phyloP scores from a whole-genome alignment of 2,329 filamentous ascomycete genomes.

The Curvularia spicifera region DNA sequence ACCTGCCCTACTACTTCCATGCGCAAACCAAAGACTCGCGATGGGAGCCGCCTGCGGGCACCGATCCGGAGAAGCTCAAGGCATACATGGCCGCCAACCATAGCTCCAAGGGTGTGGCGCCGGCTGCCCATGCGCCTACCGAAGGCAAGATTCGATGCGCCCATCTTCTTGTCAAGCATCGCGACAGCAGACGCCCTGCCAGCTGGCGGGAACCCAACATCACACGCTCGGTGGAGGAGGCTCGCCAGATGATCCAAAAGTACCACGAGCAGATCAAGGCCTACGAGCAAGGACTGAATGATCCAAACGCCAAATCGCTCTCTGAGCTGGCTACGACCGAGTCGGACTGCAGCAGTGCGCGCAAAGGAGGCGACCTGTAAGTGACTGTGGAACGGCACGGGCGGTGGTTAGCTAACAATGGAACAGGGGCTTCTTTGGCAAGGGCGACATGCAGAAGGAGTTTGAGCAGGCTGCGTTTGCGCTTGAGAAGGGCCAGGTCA shows the following conservation, averaged over 20 bases:
- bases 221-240: constrained; percentile 86
- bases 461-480: constrained; percentile 96
- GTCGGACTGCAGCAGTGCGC: constrained; percentile 93
- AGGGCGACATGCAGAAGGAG: constrained; percentile 97
- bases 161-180: constrained; percentile 93
- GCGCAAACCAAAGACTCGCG: constrained; percentile 81
- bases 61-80: constrained; percentile 92
- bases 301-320: constrained; percentile 54
- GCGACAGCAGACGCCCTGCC: constrained; percentile 82
- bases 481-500: constrained; percentile 86
- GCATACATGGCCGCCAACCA: constrained; percentile 90
- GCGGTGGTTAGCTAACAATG: constrained; percentile 2
- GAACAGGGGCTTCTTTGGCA: constrained; percentile 82
- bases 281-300: constrained; percentile 60
- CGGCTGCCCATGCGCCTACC: constrained; percentile 48
- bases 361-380: constrained; percentile 88
- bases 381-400: constrained; percentile 41
- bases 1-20: constrained; percentile 99
- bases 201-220: constrained; percentile 94
- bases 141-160: constrained; percentile 88
- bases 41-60: constrained; percentile 90
- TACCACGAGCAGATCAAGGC: constrained; percentile 77
- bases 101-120: constrained; percentile 61
- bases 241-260: constrained; percentile 73
- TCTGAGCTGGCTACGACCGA: constrained; percentile 87